Evolutionary conservation across 1,284 basidiomycete genomes (phyloP).

Genomic region (Ganoderma meredithae): DNA sequence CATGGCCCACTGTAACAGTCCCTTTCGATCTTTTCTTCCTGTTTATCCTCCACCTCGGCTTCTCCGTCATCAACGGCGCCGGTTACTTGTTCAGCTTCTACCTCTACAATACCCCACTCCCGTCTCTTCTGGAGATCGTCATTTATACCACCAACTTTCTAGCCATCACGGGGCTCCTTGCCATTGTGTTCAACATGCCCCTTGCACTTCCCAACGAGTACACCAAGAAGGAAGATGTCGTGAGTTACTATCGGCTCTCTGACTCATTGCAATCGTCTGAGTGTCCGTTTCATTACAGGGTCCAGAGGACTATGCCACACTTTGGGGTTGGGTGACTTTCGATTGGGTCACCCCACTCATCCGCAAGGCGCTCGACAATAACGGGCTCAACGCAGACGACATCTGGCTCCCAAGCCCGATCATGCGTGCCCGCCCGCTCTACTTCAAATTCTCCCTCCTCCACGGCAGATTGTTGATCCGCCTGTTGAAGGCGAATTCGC

Average conservation of each 20-base stretch:
- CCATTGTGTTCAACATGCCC: conserved; percentile 61
- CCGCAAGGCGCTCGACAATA: conserved; percentile 64
- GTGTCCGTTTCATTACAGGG: conserved; percentile 47
- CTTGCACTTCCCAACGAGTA: conserved; percentile 57
- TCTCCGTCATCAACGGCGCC: conserved; percentile 52
- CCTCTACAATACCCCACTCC: conserved; percentile 49
- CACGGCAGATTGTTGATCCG: conserved; percentile 63
- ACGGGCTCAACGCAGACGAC: conserved; percentile 69
- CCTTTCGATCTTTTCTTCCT: conserved; percentile 63
- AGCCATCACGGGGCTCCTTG: conserved; percentile 48
- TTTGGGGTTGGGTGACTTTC: conserved; percentile 83
- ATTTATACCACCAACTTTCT: conserved; percentile 51
- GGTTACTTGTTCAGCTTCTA: conserved; percentile 55
- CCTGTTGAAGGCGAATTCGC: conserved; percentile 72
- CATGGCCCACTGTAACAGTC: conserved; percentile 51
- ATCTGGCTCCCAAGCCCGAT: conserved; percentile 77
- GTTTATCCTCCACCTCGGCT: conserved; percentile 53
- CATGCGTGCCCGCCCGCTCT: conserved; percentile 71
- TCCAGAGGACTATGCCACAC: conserved; percentile 77
- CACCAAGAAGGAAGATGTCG: conserved; percentile 58
- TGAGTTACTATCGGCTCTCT: conserved; percentile 34
- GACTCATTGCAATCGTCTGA: not conserved
- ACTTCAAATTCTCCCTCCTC: conserved; percentile 63
- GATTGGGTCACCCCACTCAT: conserved; percentile 80
- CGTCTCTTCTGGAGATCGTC: conserved; percentile 41